These are phyloP conservation scores for Botryotinia calthae DNA, from an alignment of 2,329 filamentous ascomycete genomes.

Conservation along the genomic window DNA sequence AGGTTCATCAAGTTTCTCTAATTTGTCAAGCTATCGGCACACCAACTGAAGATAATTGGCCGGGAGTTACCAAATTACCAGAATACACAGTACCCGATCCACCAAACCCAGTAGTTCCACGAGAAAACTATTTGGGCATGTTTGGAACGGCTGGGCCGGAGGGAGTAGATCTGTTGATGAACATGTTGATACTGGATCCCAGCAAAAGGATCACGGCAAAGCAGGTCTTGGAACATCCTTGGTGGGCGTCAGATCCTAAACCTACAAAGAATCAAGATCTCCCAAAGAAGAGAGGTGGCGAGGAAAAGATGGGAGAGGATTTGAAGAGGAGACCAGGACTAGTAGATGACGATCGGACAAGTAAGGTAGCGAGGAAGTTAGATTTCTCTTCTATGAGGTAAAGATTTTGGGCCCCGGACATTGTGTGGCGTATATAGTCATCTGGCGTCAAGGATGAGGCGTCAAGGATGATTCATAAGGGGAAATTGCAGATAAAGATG, in stretches of 20 bases:
- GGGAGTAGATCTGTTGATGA: slow-evolving; percentile 85
- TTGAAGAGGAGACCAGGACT: slow-evolving; percentile 59
- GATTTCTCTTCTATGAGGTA: slow-evolving; percentile 37
- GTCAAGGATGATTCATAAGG: background rate
- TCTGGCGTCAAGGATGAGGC: slow-evolving; percentile 18
- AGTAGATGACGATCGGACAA: slow-evolving; percentile 64
- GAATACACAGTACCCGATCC: slow-evolving; percentile 71
- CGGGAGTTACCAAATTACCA: slow-evolving; percentile 76
- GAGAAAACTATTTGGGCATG: slow-evolving; percentile 69
- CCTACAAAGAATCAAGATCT: slow-evolving; percentile 81
- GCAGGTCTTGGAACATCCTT: slow-evolving; percentile 76
- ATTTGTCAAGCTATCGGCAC: slow-evolving; percentile 86
- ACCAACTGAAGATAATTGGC: slow-evolving; percentile 93
- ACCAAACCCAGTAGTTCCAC: slow-evolving; percentile 57
- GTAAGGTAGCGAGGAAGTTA: slow-evolving; percentile 50
- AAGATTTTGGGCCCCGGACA: slow-evolving; percentile 2
- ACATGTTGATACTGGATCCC: slow-evolving; percentile 84
- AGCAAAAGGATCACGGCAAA: slow-evolving; percentile 74
- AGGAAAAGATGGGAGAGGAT: slow-evolving; percentile 77
- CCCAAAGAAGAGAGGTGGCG: slow-evolving; percentile 70
- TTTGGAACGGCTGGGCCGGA: slow-evolving; percentile 79
- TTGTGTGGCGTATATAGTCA: background rate
- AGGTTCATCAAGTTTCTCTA: slow-evolving; percentile 80
- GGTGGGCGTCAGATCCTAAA: slow-evolving; percentile 81
- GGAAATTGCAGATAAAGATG: background rate